These are phyloP conservation scores for Alliaria petiolata DNA, from an alignment of 345 rosid genomes.

Conservation along the genomic window DNA sequence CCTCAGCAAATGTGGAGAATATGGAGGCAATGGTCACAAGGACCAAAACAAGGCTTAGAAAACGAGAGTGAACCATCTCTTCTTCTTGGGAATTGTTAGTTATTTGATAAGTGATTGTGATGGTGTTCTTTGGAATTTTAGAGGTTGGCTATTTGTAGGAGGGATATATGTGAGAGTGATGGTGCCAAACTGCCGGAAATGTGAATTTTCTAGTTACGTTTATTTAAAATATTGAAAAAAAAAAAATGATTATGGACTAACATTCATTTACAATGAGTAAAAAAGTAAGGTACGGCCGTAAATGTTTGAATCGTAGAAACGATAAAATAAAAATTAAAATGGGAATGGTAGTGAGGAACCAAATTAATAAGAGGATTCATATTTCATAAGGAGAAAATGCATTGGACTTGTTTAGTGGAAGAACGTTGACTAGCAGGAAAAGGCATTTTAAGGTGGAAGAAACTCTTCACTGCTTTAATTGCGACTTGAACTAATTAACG, in stretches of 20 bases:
- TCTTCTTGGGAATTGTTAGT: neutral
- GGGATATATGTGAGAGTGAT: neutral
- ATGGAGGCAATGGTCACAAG: constrained; percentile 2
- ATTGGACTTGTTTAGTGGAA: constrained; percentile 26
- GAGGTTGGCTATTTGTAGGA: constrained; percentile 17
- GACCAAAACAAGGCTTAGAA: constrained; percentile 3
- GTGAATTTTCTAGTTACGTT: neutral
- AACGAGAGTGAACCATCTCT: constrained; percentile 12
- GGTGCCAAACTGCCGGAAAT: constrained; percentile 8
- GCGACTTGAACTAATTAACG: constrained; percentile 28
- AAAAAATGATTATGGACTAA: neutral
- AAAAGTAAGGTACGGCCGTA: constrained; percentile 12
- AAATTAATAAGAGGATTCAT: neutral
- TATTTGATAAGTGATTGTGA: constrained; percentile 11
- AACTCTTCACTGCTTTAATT: neutral
- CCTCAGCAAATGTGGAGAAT: constrained; percentile 20
- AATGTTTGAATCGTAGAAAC: constrained; percentile 5
- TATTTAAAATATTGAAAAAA: neutral
- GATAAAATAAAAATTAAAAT: neutral
- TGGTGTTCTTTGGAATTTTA: neutral
- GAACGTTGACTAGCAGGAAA: neutral
- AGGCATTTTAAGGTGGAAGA: neutral
- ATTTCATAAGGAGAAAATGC: neutral
- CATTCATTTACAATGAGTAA: neutral
- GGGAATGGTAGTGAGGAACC: constrained; percentile 13